Conservation (phyloP, 768 basidiomycete species). For the Pholiota microspora region DNA sequence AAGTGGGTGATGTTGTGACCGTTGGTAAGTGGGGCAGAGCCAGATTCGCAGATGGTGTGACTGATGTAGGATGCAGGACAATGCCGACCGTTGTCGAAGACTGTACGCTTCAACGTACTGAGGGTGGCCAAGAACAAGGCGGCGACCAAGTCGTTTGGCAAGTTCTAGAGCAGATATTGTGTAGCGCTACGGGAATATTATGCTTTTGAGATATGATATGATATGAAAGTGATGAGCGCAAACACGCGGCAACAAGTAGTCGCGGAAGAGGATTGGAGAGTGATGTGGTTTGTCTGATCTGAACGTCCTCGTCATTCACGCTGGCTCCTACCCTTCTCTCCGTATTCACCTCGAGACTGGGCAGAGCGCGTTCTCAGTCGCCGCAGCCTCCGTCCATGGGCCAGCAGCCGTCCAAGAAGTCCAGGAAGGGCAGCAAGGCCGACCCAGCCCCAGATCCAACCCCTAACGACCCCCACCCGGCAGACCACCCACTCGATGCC, state of each 20-base stretch:
- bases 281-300: slow-evolving; percentile 18
- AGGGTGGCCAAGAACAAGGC: slow-evolving; percentile 95
- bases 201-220: slow-evolving; percentile 17
- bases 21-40: slow-evolving; percentile 64
- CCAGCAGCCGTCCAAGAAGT: slow-evolving; percentile 82
- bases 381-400: slow-evolving; percentile 75
- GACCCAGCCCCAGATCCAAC: slow-evolving; percentile 53
- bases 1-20: slow-evolving; percentile 90
- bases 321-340: slow-evolving; percentile 85
- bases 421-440: slow-evolving; percentile 69
- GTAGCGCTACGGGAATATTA: slow-evolving; percentile 27
- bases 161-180: slow-evolving; percentile 59
- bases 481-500: slow-evolving; percentile 38
- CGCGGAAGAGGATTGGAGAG: slow-evolving; percentile 12
- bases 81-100: slow-evolving; percentile 99
- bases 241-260: slow-evolving; percentile 35
- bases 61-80: slow-evolving; percentile 57
- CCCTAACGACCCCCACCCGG: slow-evolving; percentile 30
- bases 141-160: slow-evolving; percentile 85
- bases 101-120: slow-evolving; percentile 98
- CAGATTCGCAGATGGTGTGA: background rate
- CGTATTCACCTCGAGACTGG: slow-evolving; percentile 68
- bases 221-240: slow-evolving; percentile 19
- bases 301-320: slow-evolving; percentile 15
- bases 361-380: slow-evolving; percentile 72